These are phyloP conservation scores for Dendrocalamus sinicus DNA, from an alignment of 176 grass and related monocot genomes.

Conservation along the genomic window DNA sequence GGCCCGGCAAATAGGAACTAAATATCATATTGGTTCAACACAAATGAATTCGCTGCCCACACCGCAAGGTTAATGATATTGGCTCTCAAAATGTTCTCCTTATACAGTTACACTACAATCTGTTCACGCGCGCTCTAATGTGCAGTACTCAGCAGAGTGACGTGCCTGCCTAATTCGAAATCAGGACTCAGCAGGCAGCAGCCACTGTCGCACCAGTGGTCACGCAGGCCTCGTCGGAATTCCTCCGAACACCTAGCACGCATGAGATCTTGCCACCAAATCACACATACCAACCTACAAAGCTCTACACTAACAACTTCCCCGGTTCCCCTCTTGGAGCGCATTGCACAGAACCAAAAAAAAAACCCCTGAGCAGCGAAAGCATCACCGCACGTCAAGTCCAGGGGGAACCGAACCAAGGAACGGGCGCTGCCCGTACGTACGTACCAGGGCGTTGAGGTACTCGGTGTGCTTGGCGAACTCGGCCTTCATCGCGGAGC, in stretches of 20 bases:
- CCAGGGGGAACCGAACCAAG: background rate
- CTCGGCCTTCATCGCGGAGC: constrained; percentile 54
- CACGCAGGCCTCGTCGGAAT: background rate
- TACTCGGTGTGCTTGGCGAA: constrained; percentile 52
- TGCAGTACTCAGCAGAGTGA: background rate
- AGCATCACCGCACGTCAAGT: background rate
- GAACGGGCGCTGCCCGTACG: background rate
- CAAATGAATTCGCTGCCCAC: background rate
- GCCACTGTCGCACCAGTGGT: background rate
- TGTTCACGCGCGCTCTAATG: background rate
- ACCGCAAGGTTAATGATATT: background rate
- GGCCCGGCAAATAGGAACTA: background rate
- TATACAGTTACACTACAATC: background rate
- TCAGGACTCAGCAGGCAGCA: background rate
- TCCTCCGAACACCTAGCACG: constrained; percentile 43
- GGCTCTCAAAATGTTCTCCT: background rate
- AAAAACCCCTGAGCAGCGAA: background rate
- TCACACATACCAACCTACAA: background rate
- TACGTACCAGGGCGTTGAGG: constrained; percentile 56
- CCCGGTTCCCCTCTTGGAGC: background rate
- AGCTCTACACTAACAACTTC: background rate
- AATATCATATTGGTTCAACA: background rate
- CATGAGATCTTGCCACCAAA: background rate
- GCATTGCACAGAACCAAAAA: background rate
- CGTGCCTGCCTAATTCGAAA: background rate